Conservation (phyloP, 2,329 filamentous ascomycete genomes). For the Cordyceps pruinosa region DNA sequence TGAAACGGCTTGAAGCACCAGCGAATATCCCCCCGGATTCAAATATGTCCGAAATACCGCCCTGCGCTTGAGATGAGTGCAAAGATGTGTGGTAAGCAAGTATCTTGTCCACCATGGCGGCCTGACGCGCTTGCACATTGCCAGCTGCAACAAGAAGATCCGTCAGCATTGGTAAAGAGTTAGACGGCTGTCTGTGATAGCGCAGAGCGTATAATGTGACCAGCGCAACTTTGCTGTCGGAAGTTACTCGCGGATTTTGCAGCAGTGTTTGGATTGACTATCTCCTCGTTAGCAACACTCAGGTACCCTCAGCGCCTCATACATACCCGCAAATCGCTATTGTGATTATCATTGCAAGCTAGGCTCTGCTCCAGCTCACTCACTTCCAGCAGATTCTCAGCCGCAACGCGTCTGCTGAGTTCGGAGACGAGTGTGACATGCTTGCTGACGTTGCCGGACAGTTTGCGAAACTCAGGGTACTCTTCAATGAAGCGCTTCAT, state of each 20-base stretch:
- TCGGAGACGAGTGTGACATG: slow-evolving; percentile 95
- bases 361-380: slow-evolving; percentile 95
- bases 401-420: slow-evolving; percentile 77
- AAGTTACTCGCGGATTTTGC: slow-evolving; percentile 66
- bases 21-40: slow-evolving; percentile 88
- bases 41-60: slow-evolving; percentile 85
- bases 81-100: slow-evolving; percentile 81
- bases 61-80: slow-evolving; percentile 66
- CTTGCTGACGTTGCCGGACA: slow-evolving; percentile 97
- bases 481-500: slow-evolving; percentile 99
- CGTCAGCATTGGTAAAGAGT: slow-evolving; percentile 73
- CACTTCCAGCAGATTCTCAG: slow-evolving; percentile 85
- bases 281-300: not conserved
- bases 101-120: slow-evolving; percentile 74
- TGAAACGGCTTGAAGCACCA: slow-evolving; percentile 79
- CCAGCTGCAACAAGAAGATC: slow-evolving; percentile 81
- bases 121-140: slow-evolving; percentile 67
- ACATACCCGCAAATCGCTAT: slow-evolving; percentile 76
- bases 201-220: slow-evolving; percentile 93
- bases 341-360: slow-evolving; percentile 94
- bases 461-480: slow-evolving; percentile 93
- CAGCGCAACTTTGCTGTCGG: slow-evolving; percentile 79
- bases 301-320: not conserved
- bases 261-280: slow-evolving; percentile 82
- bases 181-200: slow-evolving; percentile 81